These are phyloP conservation scores for Melaleuca alternifolia DNA, from an alignment of 345 rosid genomes.

Conservation along the genomic window DNA sequence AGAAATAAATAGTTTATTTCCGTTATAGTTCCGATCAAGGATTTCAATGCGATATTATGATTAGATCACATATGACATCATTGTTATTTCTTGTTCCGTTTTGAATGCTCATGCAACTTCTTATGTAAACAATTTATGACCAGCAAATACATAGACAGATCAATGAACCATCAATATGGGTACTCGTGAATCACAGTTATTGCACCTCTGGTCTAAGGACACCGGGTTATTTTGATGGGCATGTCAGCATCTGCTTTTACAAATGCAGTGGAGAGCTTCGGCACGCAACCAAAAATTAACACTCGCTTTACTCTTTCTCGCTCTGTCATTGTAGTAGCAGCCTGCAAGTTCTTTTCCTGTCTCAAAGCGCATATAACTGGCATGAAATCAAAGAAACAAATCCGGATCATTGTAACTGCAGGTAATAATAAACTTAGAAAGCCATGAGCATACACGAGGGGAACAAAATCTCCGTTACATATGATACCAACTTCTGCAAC, in stretches of 20 bases:
- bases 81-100: no score
- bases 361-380: background rate
- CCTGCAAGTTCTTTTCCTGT: background rate
- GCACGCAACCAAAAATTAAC: background rate
- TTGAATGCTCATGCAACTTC: no score
- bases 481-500: background rate
- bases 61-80: no score
- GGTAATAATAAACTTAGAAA: background rate
- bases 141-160: no score
- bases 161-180: no score
- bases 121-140: no score
- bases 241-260: background rate
- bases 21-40: no score
- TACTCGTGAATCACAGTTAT: no score
- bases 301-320: background rate
- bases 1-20: no score
- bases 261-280: background rate
- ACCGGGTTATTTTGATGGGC: background rate
- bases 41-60: no score
- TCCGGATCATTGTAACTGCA: background rate
- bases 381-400: background rate
- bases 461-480: background rate
- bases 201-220: no score
- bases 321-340: background rate
- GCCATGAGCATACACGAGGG: background rate